Evolutionary conservation across 345 rosid species (phyloP).

Genomic region (Gossypium stocksii): DNA sequence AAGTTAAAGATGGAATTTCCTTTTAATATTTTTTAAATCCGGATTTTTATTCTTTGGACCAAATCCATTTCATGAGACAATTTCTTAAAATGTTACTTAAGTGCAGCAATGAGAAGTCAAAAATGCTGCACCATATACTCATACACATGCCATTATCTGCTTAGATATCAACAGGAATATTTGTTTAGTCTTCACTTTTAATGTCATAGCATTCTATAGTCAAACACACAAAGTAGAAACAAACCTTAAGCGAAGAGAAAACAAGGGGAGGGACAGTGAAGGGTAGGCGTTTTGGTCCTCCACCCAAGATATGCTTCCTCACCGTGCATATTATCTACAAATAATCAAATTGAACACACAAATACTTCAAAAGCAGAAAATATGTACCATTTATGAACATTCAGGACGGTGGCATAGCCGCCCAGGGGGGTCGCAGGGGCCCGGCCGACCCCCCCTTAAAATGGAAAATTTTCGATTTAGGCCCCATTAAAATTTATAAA

Average conservation of each 20-base stretch:
- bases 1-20: conserved; percentile 5
- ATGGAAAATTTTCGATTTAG: too few relatives aligned
- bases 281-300: conserved; percentile 87
- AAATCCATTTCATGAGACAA: background rate
- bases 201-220: background rate
- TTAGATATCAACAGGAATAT: background rate
- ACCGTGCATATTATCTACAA: conserved; percentile 78
- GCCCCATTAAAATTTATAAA: too few relatives aligned
- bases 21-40: background rate
- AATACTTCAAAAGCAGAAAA: background rate
- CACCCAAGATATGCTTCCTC: conserved; percentile 78
- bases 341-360: background rate
- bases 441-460: too few relatives aligned
- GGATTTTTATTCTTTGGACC: background rate
- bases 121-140: background rate
- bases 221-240: conserved; percentile 17
- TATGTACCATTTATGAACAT: background rate
- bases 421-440: too few relatives aligned
- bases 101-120: background rate
- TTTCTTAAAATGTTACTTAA: background rate
- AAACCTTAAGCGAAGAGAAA: conserved; percentile 57
- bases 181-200: background rate
- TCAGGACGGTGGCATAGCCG: too few relatives aligned
- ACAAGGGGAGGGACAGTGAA: conserved; percentile 95
- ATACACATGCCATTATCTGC: background rate